phyloP scores from a whole-genome alignment of 768 basidiomycete species.

The Kwoniella bestiolae region DNA sequence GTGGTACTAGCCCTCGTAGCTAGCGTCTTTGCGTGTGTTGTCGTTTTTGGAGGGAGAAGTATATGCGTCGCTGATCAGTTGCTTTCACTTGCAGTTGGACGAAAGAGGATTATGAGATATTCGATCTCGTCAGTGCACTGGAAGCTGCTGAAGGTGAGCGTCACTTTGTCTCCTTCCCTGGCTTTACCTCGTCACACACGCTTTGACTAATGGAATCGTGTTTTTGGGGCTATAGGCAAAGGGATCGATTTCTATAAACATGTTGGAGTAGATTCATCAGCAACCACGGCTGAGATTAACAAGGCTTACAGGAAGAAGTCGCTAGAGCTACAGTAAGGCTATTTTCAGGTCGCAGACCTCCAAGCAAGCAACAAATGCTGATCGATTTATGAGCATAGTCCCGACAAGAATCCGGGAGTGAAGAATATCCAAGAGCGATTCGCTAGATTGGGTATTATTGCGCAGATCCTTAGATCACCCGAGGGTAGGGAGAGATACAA shows the following conservation, averaged over 20 bases:
- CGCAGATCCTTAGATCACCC: slow-evolving; percentile 74
- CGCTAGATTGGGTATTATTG: slow-evolving; percentile 84
- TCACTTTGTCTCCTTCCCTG: neutral
- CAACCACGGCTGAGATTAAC: slow-evolving; percentile 69
- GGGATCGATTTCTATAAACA: slow-evolving; percentile 96
- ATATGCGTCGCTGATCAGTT: neutral
- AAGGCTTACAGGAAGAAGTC: slow-evolving; percentile 93
- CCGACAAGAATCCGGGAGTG: slow-evolving; percentile 90
- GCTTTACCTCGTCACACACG: neutral
- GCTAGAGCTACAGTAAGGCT: slow-evolving; percentile 80
- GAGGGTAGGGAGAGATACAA: slow-evolving; percentile 78
- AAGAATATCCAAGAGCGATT: slow-evolving; percentile 85
- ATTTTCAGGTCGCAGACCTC: neutral
- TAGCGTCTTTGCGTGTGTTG: neutral
- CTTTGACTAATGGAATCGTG: neutral
- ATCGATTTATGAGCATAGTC: slow-evolving; percentile 61
- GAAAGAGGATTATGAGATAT: slow-evolving; percentile 94
- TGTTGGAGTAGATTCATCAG: slow-evolving; percentile 77
- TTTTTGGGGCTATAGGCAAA: slow-evolving; percentile 65
- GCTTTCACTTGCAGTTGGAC: slow-evolving; percentile 32
- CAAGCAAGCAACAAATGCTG: neutral
- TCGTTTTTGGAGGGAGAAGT: neutral
- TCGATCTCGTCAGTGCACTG: slow-evolving; percentile 83
- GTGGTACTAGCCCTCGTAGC: neutral
- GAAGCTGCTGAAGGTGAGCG: slow-evolving; percentile 75